Evolutionary conservation across 306 rosid species (phyloP).

Genomic region (Quercus engelmannii): DNA sequence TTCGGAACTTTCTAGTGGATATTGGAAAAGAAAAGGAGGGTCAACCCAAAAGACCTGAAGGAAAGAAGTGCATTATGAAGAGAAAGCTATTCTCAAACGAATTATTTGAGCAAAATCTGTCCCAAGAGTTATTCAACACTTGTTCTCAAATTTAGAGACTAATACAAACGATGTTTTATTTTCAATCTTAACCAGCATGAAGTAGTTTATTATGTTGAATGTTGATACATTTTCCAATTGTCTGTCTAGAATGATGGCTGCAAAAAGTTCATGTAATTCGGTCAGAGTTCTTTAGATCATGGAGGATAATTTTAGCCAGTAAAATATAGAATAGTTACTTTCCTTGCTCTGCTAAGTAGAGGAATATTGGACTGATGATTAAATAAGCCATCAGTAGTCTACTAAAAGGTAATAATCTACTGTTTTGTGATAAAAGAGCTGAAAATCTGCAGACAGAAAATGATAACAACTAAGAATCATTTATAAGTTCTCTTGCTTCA

Average conservation of each 20-base stretch:
- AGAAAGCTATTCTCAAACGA: conserved; percentile 84
- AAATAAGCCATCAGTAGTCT: too few relatives aligned
- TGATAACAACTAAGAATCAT: too few relatives aligned
- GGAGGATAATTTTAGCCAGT: conserved; percentile 6
- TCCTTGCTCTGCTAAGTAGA: not conserved
- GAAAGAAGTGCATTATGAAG: conserved; percentile 70
- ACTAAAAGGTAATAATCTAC: not conserved
- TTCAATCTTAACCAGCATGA: conserved; percentile 3
- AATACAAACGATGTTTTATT: conserved; percentile 8
- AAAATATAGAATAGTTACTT: not conserved
- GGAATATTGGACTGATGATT: too few relatives aligned
- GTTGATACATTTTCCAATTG: conserved; percentile 11
- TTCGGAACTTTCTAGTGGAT: conserved; percentile 84
- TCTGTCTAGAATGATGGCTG: conserved; percentile 20
- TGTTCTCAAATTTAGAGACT: not conserved
- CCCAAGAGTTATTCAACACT: conserved; percentile 33
- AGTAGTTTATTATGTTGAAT: conserved; percentile 25
- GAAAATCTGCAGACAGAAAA: too few relatives aligned
- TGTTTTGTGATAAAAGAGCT: not conserved
- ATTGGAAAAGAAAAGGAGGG: conserved; percentile 87
- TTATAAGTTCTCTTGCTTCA: too few relatives aligned
- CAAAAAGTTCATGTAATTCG: conserved; percentile 4
- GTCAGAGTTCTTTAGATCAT: conserved; percentile 1
- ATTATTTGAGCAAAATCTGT: conserved; percentile 71
- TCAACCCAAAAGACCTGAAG: conserved; percentile 64